Base-by-base conservation (phyloP, 768 basidiomycete genomes). In the Asterophora parasitica region DNA sequence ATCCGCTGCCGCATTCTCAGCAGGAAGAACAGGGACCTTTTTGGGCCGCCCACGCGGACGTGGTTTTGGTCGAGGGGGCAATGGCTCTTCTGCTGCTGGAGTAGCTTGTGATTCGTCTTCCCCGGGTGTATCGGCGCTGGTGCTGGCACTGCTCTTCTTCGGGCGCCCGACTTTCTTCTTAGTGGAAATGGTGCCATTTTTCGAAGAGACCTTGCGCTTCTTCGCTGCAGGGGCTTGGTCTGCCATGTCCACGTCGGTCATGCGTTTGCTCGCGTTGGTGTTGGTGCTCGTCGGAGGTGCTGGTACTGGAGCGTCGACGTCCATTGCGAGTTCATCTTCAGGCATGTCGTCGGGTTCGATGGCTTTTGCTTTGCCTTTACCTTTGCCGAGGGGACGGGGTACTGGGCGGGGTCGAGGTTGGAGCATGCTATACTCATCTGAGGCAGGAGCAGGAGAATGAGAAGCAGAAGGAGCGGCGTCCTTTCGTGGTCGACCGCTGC, bases 311-410 rank as follows among this genome's bases (percentile, higher is more conserved):
- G 7, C 19, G 10, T 46, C 30, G 23, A 23, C 6, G 23, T 23
- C 23, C 23, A 23, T 23, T 23, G 3, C 23, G 3, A 23, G 3
- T 6, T 23, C 6, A 23, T 23, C 23, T 23, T 23, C 3, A 23
- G 23, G 23, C 23, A 23, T 23, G 23, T 23, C 23, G 23, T 3
- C 23, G 23, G 39, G 34, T 33, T 52, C 55, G 23, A n/a, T 36
- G 31, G 41, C 54, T 30, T 53, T 55, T 19, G 40, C 57, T 53
- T 61, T 65, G 12, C 58, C 52, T 42, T 60, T 60, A 17, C 47
- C 44, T 40, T 55, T 53, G 19, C 43, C 53, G 30, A 58, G 53
- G 20, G 59, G 58, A 20, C 58, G 50, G 26, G 61, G 52, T 53
- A 41, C 52, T 27, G 52, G 51, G 30, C 50, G 55, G 8, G 41